Base-by-base conservation (phyloP, 179 eudicot species). In the Vitellaria paradoxa region DNA sequence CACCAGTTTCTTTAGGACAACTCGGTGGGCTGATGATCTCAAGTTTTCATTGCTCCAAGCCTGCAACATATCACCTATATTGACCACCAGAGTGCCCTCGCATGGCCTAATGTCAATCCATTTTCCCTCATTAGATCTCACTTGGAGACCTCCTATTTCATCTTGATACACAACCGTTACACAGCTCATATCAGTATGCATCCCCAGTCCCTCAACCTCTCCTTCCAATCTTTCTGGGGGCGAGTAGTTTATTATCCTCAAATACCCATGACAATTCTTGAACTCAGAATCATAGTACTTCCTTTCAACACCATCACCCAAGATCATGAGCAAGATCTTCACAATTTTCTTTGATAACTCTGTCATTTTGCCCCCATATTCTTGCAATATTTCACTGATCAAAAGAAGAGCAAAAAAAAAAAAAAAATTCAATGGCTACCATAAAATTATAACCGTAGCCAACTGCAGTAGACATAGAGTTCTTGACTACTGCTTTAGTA, bases 31-130 rank as follows among this genome's bases (percentile, higher is more conserved):
- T 14, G 89, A 89, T 5, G 92, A 89, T 76, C 89, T 81, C 17
- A 89, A 14, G 45, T 17, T 86, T 4, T 86, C 91, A 59, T 88
- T 93, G 77, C 91, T 88, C 92, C 92, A 89, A 64, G 91, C 92
- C 83, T 86, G 89, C 50, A 89, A 77, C 88, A 89, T 86, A 53
- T 89, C 92, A 14, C 92, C 92, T 65, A 89, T 40, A 73, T 89
- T 89, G n/a, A 89, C 88, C 66, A 89, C 82, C 49, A 88, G 79
- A 42, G 86, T 77, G 9, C 85, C 92, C 62, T 88, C 84, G 40
- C 85, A 79, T 56, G 88, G 87, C 40, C 56, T 72, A 40, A 89
- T 71, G 24, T 89, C 83, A 73, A 86, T 76, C 92, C 89, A 86
- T 6, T 78, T 68, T 6, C 88, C 91, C 7, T 90, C 78, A 26